Evolutionary conservation across 2,329 filamentous ascomycete species (phyloP).

Genomic region (Chaetoscypha palmicola): DNA sequence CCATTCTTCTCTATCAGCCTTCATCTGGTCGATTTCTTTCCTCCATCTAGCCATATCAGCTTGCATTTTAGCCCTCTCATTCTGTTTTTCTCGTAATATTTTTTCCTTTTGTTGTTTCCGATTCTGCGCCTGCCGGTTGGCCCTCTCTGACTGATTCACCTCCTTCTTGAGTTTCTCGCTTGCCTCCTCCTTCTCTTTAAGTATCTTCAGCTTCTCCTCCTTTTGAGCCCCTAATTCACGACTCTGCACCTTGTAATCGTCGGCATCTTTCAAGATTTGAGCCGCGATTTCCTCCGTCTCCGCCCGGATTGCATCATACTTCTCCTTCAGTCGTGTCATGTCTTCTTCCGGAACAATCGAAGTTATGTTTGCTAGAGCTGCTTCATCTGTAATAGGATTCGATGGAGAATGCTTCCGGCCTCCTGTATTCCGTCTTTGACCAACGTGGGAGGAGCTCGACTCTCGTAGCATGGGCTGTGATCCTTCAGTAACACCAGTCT

Average conservation of each 20-base stretch:
- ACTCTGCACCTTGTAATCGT: slow-evolving; percentile 59
- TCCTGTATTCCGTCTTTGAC: slow-evolving; percentile 58
- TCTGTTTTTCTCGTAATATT: slow-evolving; percentile 58
- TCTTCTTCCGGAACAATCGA: slow-evolving; percentile 55
- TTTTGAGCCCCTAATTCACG: slow-evolving; percentile 69
- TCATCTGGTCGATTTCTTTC: slow-evolving; percentile 54
- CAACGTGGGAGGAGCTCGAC: slow-evolving; percentile 46
- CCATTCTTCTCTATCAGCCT: slow-evolving; percentile 46
- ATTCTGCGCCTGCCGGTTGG: slow-evolving; percentile 74
- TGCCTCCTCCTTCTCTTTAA: slow-evolving; percentile 86
- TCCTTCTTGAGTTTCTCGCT: slow-evolving; percentile 79
- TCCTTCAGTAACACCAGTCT: slow-evolving; percentile 55
- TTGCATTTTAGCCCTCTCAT: slow-evolving; percentile 60
- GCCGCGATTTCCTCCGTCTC: slow-evolving; percentile 75
- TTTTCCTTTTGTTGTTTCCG: slow-evolving; percentile 74
- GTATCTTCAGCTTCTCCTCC: slow-evolving; percentile 66
- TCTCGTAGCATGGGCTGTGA: slow-evolving; percentile 60
- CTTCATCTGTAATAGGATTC: slow-evolving; percentile 34
- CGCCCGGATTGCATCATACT: slow-evolving; percentile 69
- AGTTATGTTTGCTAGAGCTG: slow-evolving; percentile 33
- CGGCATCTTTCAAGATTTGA: slow-evolving; percentile 64
- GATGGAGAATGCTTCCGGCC: slow-evolving; percentile 72
- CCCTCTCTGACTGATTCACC: slow-evolving; percentile 70
- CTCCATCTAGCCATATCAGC: slow-evolving; percentile 66
- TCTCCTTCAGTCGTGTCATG: slow-evolving; percentile 71